phyloP scores from a whole-genome alignment of 306 rosid species.

The Cucumis melo region DNA sequence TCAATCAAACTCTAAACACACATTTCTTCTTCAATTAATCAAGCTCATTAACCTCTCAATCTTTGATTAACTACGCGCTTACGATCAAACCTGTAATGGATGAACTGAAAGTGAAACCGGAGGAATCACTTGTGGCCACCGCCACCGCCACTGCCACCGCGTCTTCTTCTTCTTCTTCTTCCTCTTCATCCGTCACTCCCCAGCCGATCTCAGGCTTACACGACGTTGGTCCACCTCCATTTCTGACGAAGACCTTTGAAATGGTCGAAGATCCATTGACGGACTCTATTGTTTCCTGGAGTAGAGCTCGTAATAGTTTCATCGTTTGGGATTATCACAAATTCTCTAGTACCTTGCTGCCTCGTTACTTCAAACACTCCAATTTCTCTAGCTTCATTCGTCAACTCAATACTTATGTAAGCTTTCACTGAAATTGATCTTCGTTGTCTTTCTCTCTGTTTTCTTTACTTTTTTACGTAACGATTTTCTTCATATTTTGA shows the following conservation, averaged over 20 bases:
- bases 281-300: constrained; percentile 78
- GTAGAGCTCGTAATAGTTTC: constrained; percentile 77
- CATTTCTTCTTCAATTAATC: background rate
- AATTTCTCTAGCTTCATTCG: constrained; percentile 97
- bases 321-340: constrained; percentile 70
- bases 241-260: constrained; percentile 74
- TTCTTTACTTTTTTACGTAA: too few species aligned
- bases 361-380: constrained; percentile 81
- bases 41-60: background rate
- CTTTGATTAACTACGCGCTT: background rate
- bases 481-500: too few species aligned
- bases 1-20: background rate
- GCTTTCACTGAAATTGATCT: background rate
- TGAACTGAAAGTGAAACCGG: constrained; percentile 31
- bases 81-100: constrained; percentile 19
- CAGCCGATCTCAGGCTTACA: constrained; percentile 71
- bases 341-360: constrained; percentile 59
- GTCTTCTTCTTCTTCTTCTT: constrained; percentile 29
- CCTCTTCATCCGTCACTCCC: constrained; percentile 37
- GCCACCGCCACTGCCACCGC: constrained; percentile 13
- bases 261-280: constrained; percentile 91
- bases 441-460: background rate
- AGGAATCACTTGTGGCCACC: constrained; percentile 21
- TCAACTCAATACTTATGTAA: constrained; percentile 93
- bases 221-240: constrained; percentile 85